Percentiles rank a stretch among this genome's conserved stretches.
phyloP scores from a whole-genome alignment of 1,284 basidiomycete species.

The Leccinum pachyderme region DNA sequence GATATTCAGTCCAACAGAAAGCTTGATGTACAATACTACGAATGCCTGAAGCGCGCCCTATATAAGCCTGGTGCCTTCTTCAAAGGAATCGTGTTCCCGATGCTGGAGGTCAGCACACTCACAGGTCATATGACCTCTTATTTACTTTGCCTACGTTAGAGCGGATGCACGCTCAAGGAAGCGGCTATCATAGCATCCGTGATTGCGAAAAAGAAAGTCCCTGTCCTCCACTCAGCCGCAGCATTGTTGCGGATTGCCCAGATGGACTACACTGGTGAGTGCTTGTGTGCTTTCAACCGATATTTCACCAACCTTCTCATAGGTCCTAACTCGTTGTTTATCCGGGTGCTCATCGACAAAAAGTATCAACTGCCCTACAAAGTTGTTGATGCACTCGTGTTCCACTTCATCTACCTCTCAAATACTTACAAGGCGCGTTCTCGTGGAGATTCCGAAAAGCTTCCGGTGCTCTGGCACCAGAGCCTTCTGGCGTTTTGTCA shows the following conservation, averaged over 20 bases:
- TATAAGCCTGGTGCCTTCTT: slow-evolving; percentile 99
- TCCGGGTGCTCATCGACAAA: slow-evolving; percentile 96
- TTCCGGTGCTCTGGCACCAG: slow-evolving; percentile 99
- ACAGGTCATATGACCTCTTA: not conserved
- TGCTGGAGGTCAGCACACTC: slow-evolving; percentile 73
- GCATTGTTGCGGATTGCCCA: slow-evolving; percentile 90
- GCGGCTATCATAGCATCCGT: slow-evolving; percentile 94
- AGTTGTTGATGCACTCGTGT: slow-evolving; percentile 95
- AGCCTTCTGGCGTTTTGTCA: slow-evolving; percentile 94
- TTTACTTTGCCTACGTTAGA: slow-evolving; percentile 8
- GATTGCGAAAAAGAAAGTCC: slow-evolving; percentile 88
- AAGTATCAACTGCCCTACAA: slow-evolving; percentile 99
- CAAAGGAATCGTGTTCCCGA: slow-evolving; percentile 96
- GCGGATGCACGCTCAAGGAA: slow-evolving; percentile 89
- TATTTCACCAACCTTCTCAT: slow-evolving; percentile 1
- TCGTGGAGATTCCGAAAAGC: slow-evolving; percentile 65
- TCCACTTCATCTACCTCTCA: slow-evolving; percentile 95
- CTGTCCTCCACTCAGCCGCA: slow-evolving; percentile 94
- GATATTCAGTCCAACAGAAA: slow-evolving; percentile 89
- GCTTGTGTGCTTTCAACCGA: not conserved
- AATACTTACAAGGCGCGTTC: slow-evolving; percentile 79
- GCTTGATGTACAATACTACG: slow-evolving; percentile 92
- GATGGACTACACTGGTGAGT: slow-evolving; percentile 90
- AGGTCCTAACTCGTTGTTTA: slow-evolving; percentile 96
- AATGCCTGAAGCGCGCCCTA: slow-evolving; percentile 86